Conservation (phyloP, 441 rosid genomes). For the Populus hybrid region DNA sequence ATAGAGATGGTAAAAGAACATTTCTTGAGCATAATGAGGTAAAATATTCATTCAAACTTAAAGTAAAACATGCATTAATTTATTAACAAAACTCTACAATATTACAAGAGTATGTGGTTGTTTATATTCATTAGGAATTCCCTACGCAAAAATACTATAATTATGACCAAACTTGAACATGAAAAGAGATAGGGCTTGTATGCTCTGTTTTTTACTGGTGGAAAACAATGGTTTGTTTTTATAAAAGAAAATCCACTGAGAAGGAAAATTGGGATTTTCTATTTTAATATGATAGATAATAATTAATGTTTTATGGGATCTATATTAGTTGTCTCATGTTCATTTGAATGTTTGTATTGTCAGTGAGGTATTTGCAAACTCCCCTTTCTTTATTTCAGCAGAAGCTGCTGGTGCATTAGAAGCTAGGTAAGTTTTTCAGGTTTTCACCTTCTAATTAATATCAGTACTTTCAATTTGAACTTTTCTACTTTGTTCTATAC, state of each 20-base stretch:
- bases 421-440: slow-evolving; percentile 47
- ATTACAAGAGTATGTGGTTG: not conserved
- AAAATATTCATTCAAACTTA: no score
- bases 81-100: no score
- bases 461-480: slow-evolving; percentile 16
- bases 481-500: slow-evolving; percentile 22
- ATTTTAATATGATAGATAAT: not conserved
- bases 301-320: not conserved
- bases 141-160: not conserved
- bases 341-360: slow-evolving; percentile 18
- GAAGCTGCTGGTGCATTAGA: slow-evolving; percentile 68
- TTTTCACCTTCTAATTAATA: slow-evolving; percentile 15
- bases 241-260: not conserved
- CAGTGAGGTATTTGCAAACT: slow-evolving; percentile 85
- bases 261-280: not conserved
- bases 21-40: no score
- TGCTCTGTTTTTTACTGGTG: not conserved
- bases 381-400: slow-evolving; percentile 94
- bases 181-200: not conserved
- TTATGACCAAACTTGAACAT: not conserved
- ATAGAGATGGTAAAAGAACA: no score
- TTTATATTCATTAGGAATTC: not conserved
- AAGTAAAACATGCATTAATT: no score
- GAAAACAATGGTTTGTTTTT: not conserved
- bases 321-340: not conserved